phyloP scores from a whole-genome alignment of 2,329 filamentous ascomycete genomes.

The Emericellopsis cladophorae region DNA sequence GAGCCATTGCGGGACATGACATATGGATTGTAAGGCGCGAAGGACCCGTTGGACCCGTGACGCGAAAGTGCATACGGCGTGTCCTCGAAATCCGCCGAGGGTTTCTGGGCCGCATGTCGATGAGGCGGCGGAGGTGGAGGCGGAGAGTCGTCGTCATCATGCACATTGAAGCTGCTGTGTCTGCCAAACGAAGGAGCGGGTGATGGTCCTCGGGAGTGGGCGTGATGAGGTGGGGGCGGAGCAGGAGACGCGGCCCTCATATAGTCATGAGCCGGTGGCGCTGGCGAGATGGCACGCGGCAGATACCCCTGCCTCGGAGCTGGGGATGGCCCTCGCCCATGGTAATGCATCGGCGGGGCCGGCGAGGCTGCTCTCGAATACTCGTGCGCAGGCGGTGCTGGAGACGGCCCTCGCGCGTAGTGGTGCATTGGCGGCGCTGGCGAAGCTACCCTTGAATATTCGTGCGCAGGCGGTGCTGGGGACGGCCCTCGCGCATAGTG shows the following conservation, averaged over 20 bases:
- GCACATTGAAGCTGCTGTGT: conserved; percentile 9
- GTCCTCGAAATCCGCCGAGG: conserved; percentile 3
- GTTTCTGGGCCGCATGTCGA: conserved; percentile 41
- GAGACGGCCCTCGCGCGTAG: conserved; percentile 23
- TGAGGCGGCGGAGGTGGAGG: conserved; percentile 80
- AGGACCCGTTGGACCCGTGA: conserved; percentile 23
- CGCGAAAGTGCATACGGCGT: conserved; percentile 7
- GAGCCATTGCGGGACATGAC: conserved; percentile 21
- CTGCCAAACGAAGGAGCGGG: conserved; percentile 20
- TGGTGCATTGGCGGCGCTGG: conserved; percentile 10
- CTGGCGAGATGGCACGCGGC: conserved; percentile 5
- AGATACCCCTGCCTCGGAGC: conserved; percentile 1
- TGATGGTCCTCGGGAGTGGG: conserved; percentile 15
- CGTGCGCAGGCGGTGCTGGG: conserved; percentile 17
- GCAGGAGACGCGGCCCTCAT: conserved; percentile 1
- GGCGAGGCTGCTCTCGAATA: conserved; percentile 18
- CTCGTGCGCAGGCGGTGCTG: conserved; percentile 17
- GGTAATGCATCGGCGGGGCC: conserved; percentile 14
- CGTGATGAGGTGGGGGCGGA: conserved; percentile 4
- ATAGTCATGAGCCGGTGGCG: neutral
- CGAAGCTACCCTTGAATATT: conserved; percentile 13
- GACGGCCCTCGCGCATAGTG: conserved; percentile 14
- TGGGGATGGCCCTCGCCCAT: conserved; percentile 5
- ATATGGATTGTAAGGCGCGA: conserved; percentile 14
- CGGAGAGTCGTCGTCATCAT: conserved; percentile 40